phyloP scores from a whole-genome alignment of 2,329 filamentous ascomycete genomes.

The Atkinsonella texensis region DNA sequence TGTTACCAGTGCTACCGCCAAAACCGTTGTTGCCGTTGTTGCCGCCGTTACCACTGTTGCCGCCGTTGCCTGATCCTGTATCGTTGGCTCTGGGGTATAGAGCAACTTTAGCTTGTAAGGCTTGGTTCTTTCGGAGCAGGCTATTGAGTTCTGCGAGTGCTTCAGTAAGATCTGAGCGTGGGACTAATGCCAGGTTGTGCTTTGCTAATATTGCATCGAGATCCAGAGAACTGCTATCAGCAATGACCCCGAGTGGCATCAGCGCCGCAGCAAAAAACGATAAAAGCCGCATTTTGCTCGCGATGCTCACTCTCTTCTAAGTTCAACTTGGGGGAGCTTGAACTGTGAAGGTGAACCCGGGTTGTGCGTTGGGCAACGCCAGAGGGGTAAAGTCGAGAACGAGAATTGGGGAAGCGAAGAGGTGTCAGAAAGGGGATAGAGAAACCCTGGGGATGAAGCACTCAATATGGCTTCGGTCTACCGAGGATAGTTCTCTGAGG shows the following conservation, averaged over 20 bases:
- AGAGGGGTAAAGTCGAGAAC: background rate
- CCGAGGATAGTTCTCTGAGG: background rate
- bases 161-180: conserved; percentile 33
- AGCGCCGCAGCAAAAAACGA: conserved; percentile 22
- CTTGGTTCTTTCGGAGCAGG: conserved; percentile 22
- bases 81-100: conserved; percentile 3
- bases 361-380: background rate
- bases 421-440: background rate
- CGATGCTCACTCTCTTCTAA: background rate
- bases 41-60: background rate
- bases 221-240: conserved; percentile 17
- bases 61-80: background rate
- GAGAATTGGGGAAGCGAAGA: background rate
- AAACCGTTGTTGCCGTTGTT: background rate
- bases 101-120: conserved; percentile 2
- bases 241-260: conserved; percentile 21
- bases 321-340: background rate
- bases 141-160: conserved; percentile 29
- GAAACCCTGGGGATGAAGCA: background rate
- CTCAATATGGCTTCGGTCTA: conserved; percentile 4
- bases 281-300: conserved; percentile 24
- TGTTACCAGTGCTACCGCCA: too few species aligned
- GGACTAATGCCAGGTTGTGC: conserved; percentile 32
- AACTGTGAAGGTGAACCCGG: background rate
- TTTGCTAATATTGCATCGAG: conserved; percentile 29